phyloP scores from a whole-genome alignment of 345 rosid species.

The Eutrema heterophyllum region DNA sequence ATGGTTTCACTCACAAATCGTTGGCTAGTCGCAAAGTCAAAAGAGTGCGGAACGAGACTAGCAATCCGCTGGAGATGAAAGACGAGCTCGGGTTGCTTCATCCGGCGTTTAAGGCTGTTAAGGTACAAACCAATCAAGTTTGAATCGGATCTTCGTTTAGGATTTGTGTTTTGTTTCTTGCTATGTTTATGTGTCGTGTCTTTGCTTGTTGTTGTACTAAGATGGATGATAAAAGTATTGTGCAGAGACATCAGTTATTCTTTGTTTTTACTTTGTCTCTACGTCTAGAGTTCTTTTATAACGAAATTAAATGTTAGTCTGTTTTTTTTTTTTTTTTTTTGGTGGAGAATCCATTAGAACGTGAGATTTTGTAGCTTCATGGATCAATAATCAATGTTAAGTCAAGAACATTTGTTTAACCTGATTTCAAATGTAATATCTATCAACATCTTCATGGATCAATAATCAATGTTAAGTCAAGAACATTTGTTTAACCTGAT shows the following conservation, averaged over 20 bases:
- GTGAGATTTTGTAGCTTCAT: slow-evolving; percentile 18
- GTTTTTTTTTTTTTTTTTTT: not conserved
- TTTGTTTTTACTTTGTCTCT: slow-evolving; percentile 9
- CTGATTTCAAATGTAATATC: not conserved
- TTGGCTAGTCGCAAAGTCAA: slow-evolving; percentile 50
- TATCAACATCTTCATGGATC: slow-evolving; percentile 13
- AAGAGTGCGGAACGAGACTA: slow-evolving; percentile 47
- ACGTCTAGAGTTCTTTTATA: slow-evolving; percentile 10
- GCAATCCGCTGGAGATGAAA: slow-evolving; percentile 41
- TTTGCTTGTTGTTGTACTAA: slow-evolving; percentile 34
- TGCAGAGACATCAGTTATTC: slow-evolving; percentile 25
- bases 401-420: not conserved
- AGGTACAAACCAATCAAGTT: slow-evolving; percentile 34
- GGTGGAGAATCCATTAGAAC: not conserved
- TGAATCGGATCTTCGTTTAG: slow-evolving; percentile 12
- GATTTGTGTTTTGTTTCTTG: slow-evolving; percentile 5
- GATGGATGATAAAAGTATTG: slow-evolving; percentile 23
- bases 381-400: slow-evolving; percentile 15
- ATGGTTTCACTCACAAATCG: slow-evolving; percentile 57
- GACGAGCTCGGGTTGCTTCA: slow-evolving; percentile 46
- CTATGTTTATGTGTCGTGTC: slow-evolving; percentile 12
- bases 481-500: not conserved
- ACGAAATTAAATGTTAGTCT: slow-evolving; percentile 4
- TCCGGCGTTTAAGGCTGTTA: slow-evolving; percentile 39
- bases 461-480: slow-evolving; percentile 12